A percentile compares a stretch with the other conserved stretches of the same genome.
Conservation (phyloP, 495 filamentous ascomycete species). For the Tuber brumale region DNA sequence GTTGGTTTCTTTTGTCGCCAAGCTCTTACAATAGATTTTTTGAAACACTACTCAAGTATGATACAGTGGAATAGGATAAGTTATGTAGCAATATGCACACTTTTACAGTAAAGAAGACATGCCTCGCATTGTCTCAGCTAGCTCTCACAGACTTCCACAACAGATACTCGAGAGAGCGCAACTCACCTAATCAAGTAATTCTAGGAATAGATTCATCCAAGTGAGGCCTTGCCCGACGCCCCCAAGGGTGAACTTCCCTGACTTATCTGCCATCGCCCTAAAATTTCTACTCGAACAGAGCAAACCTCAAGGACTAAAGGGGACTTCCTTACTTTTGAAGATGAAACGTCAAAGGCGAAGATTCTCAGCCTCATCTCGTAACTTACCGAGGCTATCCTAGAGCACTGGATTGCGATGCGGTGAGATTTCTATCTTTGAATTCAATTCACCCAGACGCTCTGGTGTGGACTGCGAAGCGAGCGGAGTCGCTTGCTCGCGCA, state of each 20-base stretch:
- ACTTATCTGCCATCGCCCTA: neutral
- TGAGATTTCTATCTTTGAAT: constrained; percentile 1
- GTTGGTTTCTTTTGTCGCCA: neutral
- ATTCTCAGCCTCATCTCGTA: neutral
- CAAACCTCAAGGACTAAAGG: neutral
- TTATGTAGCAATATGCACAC: neutral
- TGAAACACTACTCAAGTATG: neutral
- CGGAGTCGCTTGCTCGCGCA: no score
- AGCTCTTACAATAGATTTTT: neutral
- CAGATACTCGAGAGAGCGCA: neutral
- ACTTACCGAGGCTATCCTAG: neutral
- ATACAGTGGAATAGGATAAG: no score
- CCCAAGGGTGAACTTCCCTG: neutral
- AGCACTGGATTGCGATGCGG: neutral
- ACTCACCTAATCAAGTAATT: neutral
- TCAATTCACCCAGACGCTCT: neutral
- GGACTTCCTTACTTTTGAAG: neutral
- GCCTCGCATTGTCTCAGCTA: neutral
- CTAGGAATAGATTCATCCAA: neutral
- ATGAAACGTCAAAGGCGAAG: neutral
- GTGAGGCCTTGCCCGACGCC: neutral
- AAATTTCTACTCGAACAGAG: neutral
- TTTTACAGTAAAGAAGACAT: neutral
- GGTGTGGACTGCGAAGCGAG: neutral
- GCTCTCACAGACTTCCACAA: neutral